These are phyloP conservation scores for Alternaria brassicae DNA, from an alignment of 2,329 filamentous ascomycete species.

Conservation along the genomic window DNA sequence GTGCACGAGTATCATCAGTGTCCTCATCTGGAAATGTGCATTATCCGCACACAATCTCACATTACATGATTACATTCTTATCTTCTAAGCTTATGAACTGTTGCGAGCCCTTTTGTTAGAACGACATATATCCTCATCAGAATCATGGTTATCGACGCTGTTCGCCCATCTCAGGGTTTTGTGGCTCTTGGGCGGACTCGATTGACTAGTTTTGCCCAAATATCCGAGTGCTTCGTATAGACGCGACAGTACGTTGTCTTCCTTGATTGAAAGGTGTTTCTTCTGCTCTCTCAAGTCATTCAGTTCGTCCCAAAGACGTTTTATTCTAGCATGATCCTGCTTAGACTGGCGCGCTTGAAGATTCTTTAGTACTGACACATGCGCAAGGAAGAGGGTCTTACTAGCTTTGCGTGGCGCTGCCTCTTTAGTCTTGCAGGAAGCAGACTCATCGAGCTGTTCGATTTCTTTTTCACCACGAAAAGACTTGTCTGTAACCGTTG, in stretches of 20 bases:
- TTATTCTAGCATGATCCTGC: neutral
- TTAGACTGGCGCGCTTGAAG: neutral
- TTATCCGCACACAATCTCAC: neutral
- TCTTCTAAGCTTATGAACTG: neutral
- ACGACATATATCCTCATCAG: neutral
- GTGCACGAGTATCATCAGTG: neutral
- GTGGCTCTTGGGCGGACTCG: neutral
- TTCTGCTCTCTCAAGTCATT: neutral
- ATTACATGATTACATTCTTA: neutral
- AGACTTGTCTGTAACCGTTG: neutral
- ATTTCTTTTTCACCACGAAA: neutral
- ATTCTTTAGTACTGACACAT: neutral
- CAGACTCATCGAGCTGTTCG: neutral
- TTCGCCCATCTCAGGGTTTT: neutral
- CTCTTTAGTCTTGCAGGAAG: neutral
- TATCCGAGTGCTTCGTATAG: neutral
- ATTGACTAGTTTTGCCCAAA: neutral
- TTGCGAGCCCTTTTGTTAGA: neutral
- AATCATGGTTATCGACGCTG: neutral
- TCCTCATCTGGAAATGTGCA: neutral
- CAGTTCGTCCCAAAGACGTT: neutral
- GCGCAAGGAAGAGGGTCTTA: neutral
- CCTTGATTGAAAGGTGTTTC: neutral
- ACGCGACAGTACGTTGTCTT: neutral
- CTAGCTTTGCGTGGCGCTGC: neutral